Base-by-base conservation (phyloP, 2,329 filamentous ascomycete genomes). In the Tolypocladium guangdongense region DNA sequence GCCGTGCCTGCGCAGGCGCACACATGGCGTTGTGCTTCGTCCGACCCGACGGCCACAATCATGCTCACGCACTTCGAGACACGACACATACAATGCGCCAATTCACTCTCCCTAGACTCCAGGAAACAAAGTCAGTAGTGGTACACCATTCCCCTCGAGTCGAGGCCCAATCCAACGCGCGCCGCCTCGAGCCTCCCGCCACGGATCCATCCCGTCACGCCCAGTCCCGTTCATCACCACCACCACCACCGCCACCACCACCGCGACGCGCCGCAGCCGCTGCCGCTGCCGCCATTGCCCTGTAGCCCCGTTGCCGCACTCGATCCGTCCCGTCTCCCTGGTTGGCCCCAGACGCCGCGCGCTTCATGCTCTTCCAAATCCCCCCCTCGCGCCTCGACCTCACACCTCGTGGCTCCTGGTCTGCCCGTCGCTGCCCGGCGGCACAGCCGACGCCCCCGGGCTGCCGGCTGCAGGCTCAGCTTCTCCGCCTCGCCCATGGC, bases 401-500 rank as follows among this genome's bases (percentile, higher is more conserved):
- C 70, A 82, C 53, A 76, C 74, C 63, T 83, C 80, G 57, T 76
- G 79, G 60, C 72, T 81, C 69, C 83, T 84, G 57, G 81, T 71
- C 53, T 75, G 74, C 5, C 78, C 77, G 53, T 77, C 74, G 32
- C 70, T 75, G 62, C 80, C 80, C 52, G 81, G 69, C 16, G 81
- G 80, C 60, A 79, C 78, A 51, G 81, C 72, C 10, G 69, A 70
- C 49, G 69, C 70, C 1, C 65, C 2, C 69, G 67, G 6, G 73
- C 64, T 7, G 69, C 66, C 1, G 73, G 67, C 54, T 80, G 76
- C 60, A 85, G 81, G 51, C 72, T 75, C 58, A 85, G 66, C 32
- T 73, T 74, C 32, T 78, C 78, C 18, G 73, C 74, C 47, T 80
- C 77, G n/a, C 63, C 66, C 57, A 71, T 62, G 1, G 69, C 33